Percentiles rank a stretch among this genome's conserved stretches.
phyloP scores from a whole-genome alignment of 2,329 filamentous ascomycete genomes.

The Pseudocercospora eumusae region DNA sequence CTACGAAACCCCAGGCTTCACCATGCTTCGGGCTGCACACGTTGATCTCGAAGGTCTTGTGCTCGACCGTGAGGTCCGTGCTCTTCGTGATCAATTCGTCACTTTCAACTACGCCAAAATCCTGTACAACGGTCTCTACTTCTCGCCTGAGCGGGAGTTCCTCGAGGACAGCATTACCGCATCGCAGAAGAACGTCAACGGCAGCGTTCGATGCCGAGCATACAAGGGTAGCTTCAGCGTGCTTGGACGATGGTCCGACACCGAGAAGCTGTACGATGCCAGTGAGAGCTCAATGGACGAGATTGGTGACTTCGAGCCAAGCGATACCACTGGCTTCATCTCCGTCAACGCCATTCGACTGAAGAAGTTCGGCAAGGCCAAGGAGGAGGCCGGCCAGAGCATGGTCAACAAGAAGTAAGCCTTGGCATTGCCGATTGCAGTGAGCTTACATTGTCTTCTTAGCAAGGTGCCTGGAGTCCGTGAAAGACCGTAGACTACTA shows the following conservation, averaged over 20 bases:
- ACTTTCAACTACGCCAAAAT: constrained; percentile 63
- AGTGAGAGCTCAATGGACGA: constrained; percentile 70
- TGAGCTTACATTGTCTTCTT: constrained; percentile 10
- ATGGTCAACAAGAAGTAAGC: constrained; percentile 33
- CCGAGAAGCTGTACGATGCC: constrained; percentile 69
- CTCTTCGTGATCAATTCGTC: constrained; percentile 70
- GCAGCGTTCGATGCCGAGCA: constrained; percentile 61
- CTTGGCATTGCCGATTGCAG: not conserved
- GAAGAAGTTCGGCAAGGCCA: constrained; percentile 48
- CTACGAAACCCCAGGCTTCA: constrained; percentile 69
- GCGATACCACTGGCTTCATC: constrained; percentile 69
- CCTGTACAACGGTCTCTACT: constrained; percentile 66
- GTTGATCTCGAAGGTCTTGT: constrained; percentile 67
- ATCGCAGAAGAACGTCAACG: constrained; percentile 63
- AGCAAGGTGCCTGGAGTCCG: constrained; percentile 10
- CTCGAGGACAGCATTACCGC: constrained; percentile 65
- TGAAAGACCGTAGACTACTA: constrained; percentile 10
- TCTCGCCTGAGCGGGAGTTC: constrained; percentile 71
- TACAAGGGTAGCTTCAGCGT: constrained; percentile 69
- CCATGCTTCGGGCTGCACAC: constrained; percentile 59
- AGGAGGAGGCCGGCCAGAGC: constrained; percentile 41
- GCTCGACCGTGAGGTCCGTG: constrained; percentile 67
- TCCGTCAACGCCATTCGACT: constrained; percentile 65
- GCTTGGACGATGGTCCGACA: constrained; percentile 61
- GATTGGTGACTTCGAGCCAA: constrained; percentile 66